Evolutionary conservation across 2,329 filamentous ascomycete species (phyloP), one percentile per base, ranked within the genome.

Genomic region (Calonectria multiphialidica): DNA sequence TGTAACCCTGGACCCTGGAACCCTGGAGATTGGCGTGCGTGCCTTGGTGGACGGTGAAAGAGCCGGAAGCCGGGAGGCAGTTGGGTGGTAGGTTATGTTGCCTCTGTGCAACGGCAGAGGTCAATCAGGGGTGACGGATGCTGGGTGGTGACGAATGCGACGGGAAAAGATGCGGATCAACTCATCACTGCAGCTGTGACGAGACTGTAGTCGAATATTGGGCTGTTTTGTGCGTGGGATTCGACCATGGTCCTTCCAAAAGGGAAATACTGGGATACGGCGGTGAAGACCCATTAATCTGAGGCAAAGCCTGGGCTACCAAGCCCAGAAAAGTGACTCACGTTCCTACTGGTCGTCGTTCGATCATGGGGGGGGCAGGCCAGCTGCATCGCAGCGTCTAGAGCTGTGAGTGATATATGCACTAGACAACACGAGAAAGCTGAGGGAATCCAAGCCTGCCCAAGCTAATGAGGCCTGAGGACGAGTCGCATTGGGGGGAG

Each of bases 141-240:
- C 74, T 68, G 28, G 63, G 62, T 67, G 37, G 61, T 61, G 69
- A 50, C 53, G 35, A 23, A 55, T 45, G 68, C 67, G 59, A 69
- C 66, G 37, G 47, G 62, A 68, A 42, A 66, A 68, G 42, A 62
- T 55, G 68, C 65, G 45, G 45, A 76, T 78, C 76, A 78, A 75
- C 64, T 77, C 75, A 78, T 74, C 68, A 49, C 68, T 76, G 63
- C 70, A 70, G 50, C 66, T 25, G 73, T 68, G 47, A 71, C 64
- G 55, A 72, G 57, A 72, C 53, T 53, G 40, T 50, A 16, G 44
- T 65, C 64, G 61, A 73, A 69, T 45, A 63, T 47, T 66, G 42
- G 40, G 50, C 67, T 59, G 50, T 49, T 70, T 42, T 45, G 37
- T 18, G 35, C 21, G 40, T 40, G 62, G 44, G 44, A 49, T 66